These are phyloP conservation scores for Sphagnum tenellum DNA, from an alignment of 225 moss, liverwort and hornwort species.

Conservation along the genomic window DNA sequence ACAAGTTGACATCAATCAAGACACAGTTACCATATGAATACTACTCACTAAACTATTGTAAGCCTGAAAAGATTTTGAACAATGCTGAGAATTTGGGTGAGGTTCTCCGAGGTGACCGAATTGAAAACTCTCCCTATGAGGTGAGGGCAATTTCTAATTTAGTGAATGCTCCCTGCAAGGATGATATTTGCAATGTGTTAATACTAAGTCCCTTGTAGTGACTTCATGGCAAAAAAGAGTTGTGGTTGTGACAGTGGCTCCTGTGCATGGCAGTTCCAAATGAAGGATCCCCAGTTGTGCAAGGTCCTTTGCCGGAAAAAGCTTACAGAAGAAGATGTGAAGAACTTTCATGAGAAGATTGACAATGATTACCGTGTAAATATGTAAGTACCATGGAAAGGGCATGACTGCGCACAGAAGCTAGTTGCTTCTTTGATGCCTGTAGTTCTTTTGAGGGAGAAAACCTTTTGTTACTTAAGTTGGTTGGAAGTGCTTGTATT, in stretches of 20 bases:
- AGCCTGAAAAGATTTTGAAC: constrained; percentile 45
- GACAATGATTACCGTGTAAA: constrained; percentile 76
- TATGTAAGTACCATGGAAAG: constrained; percentile 25
- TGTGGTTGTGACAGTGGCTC: background rate
- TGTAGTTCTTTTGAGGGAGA: no score
- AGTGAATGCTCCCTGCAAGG: no score
- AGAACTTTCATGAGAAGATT: constrained; percentile 70
- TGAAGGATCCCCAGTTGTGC: constrained; percentile 43
- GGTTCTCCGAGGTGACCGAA: constrained; percentile 89
- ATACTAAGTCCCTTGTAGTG: no score
- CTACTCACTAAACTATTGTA: constrained; percentile 85
- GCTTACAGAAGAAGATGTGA: constrained; percentile 41
- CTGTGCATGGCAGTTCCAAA: constrained; percentile 37
- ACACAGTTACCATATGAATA: constrained; percentile 89
- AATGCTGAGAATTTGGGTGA: constrained; percentile 88
- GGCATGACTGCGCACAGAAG: no score
- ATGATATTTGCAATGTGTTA: no score
- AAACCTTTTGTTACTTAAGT: no score
- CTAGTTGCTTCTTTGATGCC: no score
- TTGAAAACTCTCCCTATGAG: constrained; percentile 84
- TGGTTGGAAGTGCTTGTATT: background rate
- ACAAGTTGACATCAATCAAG: constrained; percentile 83
- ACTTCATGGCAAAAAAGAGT: no score
- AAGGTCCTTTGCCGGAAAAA: constrained; percentile 50
- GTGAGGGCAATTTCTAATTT: constrained; percentile 7